Conservation (phyloP, 192 early-diverging fungal species). For the Thamnidium elegans region DNA sequence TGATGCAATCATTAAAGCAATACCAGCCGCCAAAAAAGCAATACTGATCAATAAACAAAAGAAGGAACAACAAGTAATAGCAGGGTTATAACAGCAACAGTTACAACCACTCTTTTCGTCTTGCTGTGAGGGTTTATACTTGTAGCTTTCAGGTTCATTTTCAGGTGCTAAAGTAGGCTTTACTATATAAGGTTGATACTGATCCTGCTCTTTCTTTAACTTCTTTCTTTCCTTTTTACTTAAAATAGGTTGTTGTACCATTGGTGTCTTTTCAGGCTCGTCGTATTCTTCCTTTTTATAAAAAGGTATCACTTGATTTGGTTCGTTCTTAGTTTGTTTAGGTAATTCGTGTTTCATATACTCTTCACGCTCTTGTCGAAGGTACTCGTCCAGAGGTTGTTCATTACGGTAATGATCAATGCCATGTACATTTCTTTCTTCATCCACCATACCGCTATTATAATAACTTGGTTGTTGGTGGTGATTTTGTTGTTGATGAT, state of each 20-base stretch:
- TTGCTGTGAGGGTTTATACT: neutral
- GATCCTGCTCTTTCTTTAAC: conserved; percentile 8
- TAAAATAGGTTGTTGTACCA: neutral
- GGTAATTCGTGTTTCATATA: conserved; percentile 1
- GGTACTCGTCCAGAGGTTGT: neutral
- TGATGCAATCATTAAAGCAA: conserved; percentile 31
- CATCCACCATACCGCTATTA: neutral
- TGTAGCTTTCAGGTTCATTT: conserved; percentile 22
- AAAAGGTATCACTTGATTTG: conserved; percentile 1
- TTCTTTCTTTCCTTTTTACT: conserved; percentile 4
- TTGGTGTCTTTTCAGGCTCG: conserved; percentile 2
- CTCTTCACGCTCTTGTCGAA: conserved; percentile 2
- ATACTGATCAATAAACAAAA: conserved; percentile 31
- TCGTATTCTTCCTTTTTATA: neutral
- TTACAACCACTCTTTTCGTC: conserved; percentile 1
- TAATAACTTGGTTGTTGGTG: neutral
- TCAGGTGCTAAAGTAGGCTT: conserved; percentile 16
- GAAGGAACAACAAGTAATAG: conserved; percentile 34
- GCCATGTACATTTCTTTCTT: conserved; percentile 2
- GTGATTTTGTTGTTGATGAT: no score
- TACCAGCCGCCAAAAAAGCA: conserved; percentile 30
- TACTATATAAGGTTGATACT: neutral
- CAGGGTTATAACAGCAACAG: conserved; percentile 29
- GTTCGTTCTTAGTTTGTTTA: neutral
- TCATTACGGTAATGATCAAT: neutral